Conservation (phyloP, 1,284 basidiomycete species). For the Boletus semigastroideus region DNA sequence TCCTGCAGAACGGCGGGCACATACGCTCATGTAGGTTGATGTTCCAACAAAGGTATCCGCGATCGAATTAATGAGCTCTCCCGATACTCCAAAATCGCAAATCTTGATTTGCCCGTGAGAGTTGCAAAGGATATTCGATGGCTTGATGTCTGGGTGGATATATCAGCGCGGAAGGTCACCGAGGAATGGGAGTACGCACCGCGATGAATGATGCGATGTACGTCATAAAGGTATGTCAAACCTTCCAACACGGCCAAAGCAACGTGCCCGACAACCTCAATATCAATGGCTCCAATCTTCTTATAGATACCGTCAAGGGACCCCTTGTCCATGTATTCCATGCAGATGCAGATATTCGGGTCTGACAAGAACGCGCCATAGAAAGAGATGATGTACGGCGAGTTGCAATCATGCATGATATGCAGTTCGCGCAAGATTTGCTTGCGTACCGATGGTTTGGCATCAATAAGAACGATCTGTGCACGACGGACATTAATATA, state of each 20-base stretch:
- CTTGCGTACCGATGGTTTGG: constrained; percentile 95
- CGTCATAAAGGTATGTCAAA: constrained; percentile 97
- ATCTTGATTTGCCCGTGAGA: constrained; percentile 95
- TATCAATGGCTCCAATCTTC: constrained; percentile 86
- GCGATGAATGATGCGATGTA: constrained; percentile 98
- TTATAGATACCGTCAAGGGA: constrained; percentile 94
- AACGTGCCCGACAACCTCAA: constrained; percentile 88
- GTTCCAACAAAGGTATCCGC: constrained; percentile 99
- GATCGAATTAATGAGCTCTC: constrained; percentile 97
- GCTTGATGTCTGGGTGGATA: constrained; percentile 86
- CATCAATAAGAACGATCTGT: constrained; percentile 98
- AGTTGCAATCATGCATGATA: constrained; percentile 97
- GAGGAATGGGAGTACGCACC: constrained; percentile 51
- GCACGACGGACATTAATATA: not conserved
- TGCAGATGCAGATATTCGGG: constrained; percentile 98
- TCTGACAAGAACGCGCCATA: constrained; percentile 95
- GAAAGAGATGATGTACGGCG: constrained; percentile 92
- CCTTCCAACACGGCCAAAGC: constrained; percentile 93
- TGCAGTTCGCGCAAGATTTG: constrained; percentile 97
- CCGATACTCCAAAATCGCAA: constrained; percentile 98
- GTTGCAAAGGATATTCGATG: constrained; percentile 96
- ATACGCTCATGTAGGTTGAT: constrained; percentile 97
- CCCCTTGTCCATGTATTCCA: constrained; percentile 96
- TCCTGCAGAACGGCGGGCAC: constrained; percentile 37
- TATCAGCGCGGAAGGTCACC: constrained; percentile 6